phyloP scores from a whole-genome alignment of 1,139 yeast species.

The Lizanozyma gosingica region DNA sequence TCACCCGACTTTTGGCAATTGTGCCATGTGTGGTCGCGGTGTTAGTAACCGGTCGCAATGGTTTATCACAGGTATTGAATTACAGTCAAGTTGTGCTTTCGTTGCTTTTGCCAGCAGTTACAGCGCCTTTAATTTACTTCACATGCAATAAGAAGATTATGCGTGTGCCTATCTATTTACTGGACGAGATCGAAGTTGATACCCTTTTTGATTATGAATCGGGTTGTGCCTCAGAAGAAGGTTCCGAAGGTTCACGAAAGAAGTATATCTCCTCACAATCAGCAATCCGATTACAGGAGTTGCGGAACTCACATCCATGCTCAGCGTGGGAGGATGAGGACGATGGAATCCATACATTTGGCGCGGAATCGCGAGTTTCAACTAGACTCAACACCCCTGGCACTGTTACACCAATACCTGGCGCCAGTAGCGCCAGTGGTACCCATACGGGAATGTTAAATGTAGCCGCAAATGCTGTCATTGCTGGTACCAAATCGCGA shows the following conservation, averaged over 20 bases:
- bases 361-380: not conserved
- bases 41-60: constrained; percentile 70
- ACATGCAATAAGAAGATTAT: constrained; percentile 68
- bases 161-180: constrained; percentile 50
- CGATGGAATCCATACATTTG: constrained; percentile 5
- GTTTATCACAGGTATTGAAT: constrained; percentile 72
- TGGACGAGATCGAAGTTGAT: constrained; percentile 25
- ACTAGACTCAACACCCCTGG: not conserved
- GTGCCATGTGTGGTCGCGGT: constrained; percentile 84
- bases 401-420: not conserved
- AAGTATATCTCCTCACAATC: constrained; percentile 15
- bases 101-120: constrained; percentile 74
- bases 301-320: constrained; percentile 37
- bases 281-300: constrained; percentile 34
- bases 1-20: constrained; percentile 80
- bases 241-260: not conserved
- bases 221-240: not conserved
- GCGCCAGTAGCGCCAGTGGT: not conserved
- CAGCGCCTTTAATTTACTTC: constrained; percentile 83
- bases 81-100: constrained; percentile 85
- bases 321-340: constrained; percentile 37
- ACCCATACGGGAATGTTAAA: not conserved
- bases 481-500: constrained; percentile 2
- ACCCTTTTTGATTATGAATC: constrained; percentile 13
- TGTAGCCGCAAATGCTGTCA: constrained; percentile 2